phyloP scores from a whole-genome alignment of 2,329 filamentous ascomycete genomes.

The Fusarium dlaminii region DNA sequence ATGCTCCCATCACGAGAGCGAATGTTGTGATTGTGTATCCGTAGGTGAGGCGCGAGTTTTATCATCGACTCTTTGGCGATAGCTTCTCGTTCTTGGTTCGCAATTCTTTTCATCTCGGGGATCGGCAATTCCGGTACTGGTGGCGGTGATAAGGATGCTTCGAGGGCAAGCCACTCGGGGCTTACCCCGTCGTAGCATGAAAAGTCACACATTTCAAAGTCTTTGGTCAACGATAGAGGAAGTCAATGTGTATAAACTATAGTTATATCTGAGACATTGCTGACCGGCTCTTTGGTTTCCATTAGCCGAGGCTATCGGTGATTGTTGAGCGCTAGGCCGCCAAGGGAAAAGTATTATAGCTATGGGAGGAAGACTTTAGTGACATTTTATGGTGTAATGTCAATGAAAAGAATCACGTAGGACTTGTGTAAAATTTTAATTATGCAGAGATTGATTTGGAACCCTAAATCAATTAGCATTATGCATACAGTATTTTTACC shows the following conservation, averaged over 20 bases:
- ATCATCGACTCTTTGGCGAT: neutral
- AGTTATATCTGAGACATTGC: no score
- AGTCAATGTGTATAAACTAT: no score
- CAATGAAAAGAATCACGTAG: no score
- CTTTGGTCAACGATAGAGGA: no score
- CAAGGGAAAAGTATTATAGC: no score
- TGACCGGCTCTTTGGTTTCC: neutral
- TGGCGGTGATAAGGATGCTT: neutral
- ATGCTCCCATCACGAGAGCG: neutral
- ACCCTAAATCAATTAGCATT: no score
- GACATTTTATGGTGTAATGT: no score
- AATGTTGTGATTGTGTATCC: neutral
- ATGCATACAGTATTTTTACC: no score
- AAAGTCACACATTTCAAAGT: neutral
- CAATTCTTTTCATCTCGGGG: neutral
- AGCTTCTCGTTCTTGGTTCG: conserved; percentile 5
- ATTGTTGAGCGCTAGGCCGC: no score
- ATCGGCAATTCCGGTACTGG: neutral
- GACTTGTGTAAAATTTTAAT: no score
- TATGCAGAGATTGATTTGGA: no score
- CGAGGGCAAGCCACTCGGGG: neutral
- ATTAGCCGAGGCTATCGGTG: neutral
- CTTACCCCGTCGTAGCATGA: neutral
- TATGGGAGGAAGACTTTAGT: no score
- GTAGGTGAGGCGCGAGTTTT: neutral